Conservation (phyloP, 305 asterid genomes). For the Galium porrigens region DNA sequence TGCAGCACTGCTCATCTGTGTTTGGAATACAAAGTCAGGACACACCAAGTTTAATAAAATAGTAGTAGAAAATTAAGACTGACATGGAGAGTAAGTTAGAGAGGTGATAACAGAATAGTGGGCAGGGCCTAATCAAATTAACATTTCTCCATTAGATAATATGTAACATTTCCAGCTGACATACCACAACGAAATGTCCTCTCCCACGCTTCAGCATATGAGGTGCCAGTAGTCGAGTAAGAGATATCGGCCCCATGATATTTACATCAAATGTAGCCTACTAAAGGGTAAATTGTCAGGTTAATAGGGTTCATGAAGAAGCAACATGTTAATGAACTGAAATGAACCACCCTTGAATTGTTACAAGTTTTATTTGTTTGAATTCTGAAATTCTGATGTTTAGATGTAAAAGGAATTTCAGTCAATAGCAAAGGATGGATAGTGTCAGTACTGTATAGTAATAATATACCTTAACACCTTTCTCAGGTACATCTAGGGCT, state of each 20-base stretch:
- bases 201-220: slow-evolving; percentile 63
- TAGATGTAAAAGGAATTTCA: neutral
- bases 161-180: slow-evolving; percentile 6
- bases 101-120: neutral
- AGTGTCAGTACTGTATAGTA: slow-evolving; percentile 12
- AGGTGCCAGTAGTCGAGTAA: slow-evolving; percentile 26
- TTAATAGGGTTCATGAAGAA: neutral
- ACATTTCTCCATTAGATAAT: neutral
- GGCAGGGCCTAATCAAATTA: neutral
- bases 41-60: slow-evolving; percentile 7
- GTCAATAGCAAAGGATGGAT: too few relatives aligned
- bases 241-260: slow-evolving; percentile 75
- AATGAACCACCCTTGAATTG: too few relatives aligned
- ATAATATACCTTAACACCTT: slow-evolving; percentile 68
- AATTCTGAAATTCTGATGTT: neutral
- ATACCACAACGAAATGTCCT: slow-evolving; percentile 95
- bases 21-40: slow-evolving; percentile 16
- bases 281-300: slow-evolving; percentile 19
- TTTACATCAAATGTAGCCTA: slow-evolving; percentile 80
- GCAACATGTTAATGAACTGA: neutral
- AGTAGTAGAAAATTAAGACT: neutral
- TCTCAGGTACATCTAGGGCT: slow-evolving; percentile 69
- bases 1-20: slow-evolving; percentile 98
- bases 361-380: too few relatives aligned
- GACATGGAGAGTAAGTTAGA: too few relatives aligned